Evolutionary conservation across 2,329 filamentous ascomycete species (phyloP).

Genomic region (Thielaviopsis populi): DNA sequence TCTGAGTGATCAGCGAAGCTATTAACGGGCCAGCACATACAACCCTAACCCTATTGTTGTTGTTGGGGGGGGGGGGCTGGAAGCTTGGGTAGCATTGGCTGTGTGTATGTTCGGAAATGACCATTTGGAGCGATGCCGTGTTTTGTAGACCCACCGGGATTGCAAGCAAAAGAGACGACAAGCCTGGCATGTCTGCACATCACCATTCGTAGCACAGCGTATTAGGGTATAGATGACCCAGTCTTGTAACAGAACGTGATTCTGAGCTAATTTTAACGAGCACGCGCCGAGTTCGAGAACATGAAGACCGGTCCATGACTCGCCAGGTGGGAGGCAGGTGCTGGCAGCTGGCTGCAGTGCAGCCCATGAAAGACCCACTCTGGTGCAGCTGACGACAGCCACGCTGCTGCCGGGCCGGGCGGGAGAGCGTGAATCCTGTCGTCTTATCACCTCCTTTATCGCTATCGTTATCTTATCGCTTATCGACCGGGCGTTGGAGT

Average conservation of each 20-base stretch:
- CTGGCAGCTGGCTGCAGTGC: not conserved
- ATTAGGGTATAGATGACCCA: no score
- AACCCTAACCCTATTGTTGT: not conserved
- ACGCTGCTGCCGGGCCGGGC: not conserved
- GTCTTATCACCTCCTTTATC: not conserved
- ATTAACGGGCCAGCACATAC: no score
- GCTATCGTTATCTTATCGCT: no score
- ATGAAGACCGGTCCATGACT: not conserved
- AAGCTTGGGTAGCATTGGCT: not conserved
- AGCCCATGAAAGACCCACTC: not conserved
- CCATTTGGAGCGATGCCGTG: not conserved
- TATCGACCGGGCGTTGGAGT: not conserved
- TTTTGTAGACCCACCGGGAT: not conserved
- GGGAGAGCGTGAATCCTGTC: not conserved
- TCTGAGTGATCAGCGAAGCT: not conserved
- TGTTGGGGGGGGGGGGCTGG: not conserved
- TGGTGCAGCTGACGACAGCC: not conserved
- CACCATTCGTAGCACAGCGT: not conserved
- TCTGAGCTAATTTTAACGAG: not conserved
- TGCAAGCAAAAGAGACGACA: not conserved
- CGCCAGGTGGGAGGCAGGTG: not conserved
- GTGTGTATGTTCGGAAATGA: not conserved
- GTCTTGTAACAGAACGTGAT: no score
- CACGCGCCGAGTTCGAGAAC: not conserved
- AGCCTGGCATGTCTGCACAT: slow-evolving; percentile 2